Base-by-base conservation (phyloP, 2,329 filamentous ascomycete species). In the Blastomyces gilchristii region DNA sequence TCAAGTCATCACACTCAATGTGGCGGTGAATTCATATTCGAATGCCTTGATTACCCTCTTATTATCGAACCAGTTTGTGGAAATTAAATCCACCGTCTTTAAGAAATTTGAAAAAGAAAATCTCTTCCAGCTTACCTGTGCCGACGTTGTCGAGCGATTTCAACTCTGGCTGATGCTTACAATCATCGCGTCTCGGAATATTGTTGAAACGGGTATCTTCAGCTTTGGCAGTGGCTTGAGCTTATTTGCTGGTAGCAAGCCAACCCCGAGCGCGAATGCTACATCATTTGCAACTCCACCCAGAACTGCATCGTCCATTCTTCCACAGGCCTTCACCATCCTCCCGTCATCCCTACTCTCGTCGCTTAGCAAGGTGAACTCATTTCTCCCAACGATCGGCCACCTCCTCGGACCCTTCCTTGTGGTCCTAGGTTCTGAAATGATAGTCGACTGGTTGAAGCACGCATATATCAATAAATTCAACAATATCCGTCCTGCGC, bases 51-150 rank as follows among this genome's bases (percentile, higher is more conserved):
- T 99, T 43, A 97, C 94, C 0, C 83, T 99, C 0, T 81, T 99
- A 1, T 85, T 99, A 73, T 97, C 92, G 7, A 99, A 97, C 72
- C 95, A 99, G 72, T 99, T 99, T 70, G 94, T 99, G 53, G 94
- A 99, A 77, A 96, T 99, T 80, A 99, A 99, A 73, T 90, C 90
- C 65, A 95, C 92, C 0, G 95, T 99, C 0, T 99, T 99, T 81
- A 97, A 99, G 79, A 94, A 93, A 65, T 96, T 97, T 67, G 94
- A 99, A 70, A 97, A 97, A 74, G 94, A 99, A 72, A 97, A 96
- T 68, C 80, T 96, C 0, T 99, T 99, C 72, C 94, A 99, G 74
- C 82, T 99, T 16, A 96, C 93, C 0, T 99, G 94, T 68, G 93
- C 94, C 3, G 94, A 99, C 72, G 88, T 99, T 43, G 94, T 99